These are phyloP conservation scores for Paracamarosporium sp. DNA, from an alignment of 2,329 filamentous ascomycete genomes.

Conservation along the genomic window DNA sequence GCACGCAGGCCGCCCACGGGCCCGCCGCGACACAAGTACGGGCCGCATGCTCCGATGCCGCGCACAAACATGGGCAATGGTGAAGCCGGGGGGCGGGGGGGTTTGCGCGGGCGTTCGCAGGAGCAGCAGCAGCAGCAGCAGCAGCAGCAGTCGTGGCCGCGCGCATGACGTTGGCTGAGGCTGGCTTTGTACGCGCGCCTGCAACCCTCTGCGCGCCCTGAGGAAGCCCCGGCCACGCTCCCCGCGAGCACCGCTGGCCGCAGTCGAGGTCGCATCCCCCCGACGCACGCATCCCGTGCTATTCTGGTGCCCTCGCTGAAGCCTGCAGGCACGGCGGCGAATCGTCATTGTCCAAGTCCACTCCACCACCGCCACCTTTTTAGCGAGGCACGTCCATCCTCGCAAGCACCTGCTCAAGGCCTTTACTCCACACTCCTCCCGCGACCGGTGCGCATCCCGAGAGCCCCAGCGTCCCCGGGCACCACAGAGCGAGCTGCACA, in stretches of 20 bases:
- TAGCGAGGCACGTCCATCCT: conserved; percentile 34
- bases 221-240: not conserved
- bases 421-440: conserved; percentile 11
- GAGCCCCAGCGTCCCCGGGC: not conserved
- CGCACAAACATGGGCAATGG: not conserved
- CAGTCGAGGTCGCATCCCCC: not conserved
- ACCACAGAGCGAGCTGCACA: conserved; percentile 17
- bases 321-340: conserved; percentile 14
- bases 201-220: not conserved
- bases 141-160: not conserved
- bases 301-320: not conserved
- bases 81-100: no score
- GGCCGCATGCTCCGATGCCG: not conserved
- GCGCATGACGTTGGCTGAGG: conserved; percentile 5
- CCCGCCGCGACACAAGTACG: conserved; percentile 1
- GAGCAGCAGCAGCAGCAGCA: not conserved
- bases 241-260: no score
- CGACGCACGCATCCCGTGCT: not conserved
- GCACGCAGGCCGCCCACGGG: not conserved
- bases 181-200: not conserved
- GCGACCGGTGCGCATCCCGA: conserved; percentile 26
- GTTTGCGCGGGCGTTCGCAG: not conserved
- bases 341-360: conserved; percentile 29
- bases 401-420: conserved; percentile 20
- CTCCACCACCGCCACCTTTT: conserved; percentile 30